Evolutionary conservation across 768 basidiomycete species (phyloP), one percentile per base, ranked within the genome.

Genomic region (Tulasnella sp.): DNA sequence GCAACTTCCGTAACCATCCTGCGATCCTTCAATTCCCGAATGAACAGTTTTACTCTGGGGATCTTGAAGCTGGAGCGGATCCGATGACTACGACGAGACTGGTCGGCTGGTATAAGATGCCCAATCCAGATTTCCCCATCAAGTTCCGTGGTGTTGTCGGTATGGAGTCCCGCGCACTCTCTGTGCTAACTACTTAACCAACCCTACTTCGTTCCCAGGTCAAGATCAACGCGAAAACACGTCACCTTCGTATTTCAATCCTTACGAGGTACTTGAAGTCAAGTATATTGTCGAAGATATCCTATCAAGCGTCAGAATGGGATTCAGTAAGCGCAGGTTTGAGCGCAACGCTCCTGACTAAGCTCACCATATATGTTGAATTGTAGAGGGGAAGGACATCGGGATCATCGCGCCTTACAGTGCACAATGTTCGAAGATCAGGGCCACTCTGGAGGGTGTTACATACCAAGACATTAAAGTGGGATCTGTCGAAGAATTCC

Each of bases 21-120:
- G 86, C 86, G 14, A 92, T 93, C 64, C 84, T 92, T 28, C 80
- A 86, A 2, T 92, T 90, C 85, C 88, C 91, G 1, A 92, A 92
- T 81, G 84, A 88, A 31, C 80, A 83, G 75, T 86, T 88, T 81
- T 88, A 88, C 82, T 82, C 83, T 8, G 83, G 83, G 41, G 86
- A 85, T 18, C 85, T 88, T 18, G 82, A 84, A 46, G 83, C 85
- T 0, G 80, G 81, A 72, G 88, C 84, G 3, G 82, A 85, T 37
- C 78, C 77, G 1, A 80, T 78, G 0, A 75, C 85, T 18, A 85
- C 86, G 83, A 79, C 83, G 77, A 75, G 81, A 40, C 80, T 86
- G 31, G 72, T 85, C 2, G 54, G 82, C 0, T 87, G 83, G 46
- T 72, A 81, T 83, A 83, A 83, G 80, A 87, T 87, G 24, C 79